Conservation (phyloP, 495 filamentous ascomycete species). For the Trichoderma virens region DNA sequence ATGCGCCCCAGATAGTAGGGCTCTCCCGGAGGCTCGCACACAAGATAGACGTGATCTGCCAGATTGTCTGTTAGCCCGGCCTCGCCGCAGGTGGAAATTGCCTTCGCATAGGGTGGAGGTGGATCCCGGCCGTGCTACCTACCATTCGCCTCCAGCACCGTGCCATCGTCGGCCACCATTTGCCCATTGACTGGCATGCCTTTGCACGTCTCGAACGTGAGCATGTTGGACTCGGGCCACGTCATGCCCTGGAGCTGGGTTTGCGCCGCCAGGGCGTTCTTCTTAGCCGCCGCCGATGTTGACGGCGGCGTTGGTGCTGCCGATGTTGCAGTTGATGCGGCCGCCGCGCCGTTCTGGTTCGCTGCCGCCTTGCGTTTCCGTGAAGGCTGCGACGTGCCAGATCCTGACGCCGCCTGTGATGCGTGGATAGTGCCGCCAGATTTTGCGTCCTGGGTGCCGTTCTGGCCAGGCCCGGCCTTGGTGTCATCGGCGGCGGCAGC, state of each 20-base stretch:
- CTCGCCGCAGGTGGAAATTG: constrained; percentile 3
- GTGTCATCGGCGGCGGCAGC: constrained; percentile 25
- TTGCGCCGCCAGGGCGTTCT: neutral
- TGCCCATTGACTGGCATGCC: constrained; percentile 67
- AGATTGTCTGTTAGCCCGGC: constrained; percentile 22
- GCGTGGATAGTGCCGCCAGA: constrained; percentile 41
- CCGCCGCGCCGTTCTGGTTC: constrained; percentile 33
- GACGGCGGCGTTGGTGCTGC: constrained; percentile 23
- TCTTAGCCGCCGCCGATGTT: constrained; percentile 23
- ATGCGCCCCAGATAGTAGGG: constrained; percentile 96
- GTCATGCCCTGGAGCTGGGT: neutral
- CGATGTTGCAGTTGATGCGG: constrained; percentile 28
- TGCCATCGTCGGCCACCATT: constrained; percentile 86
- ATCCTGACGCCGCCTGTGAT: constrained; percentile 29
- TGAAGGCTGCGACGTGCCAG: constrained; percentile 31
- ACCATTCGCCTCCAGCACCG: constrained; percentile 78
- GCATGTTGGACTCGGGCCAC: constrained; percentile 61
- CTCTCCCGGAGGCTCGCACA: constrained; percentile 96
- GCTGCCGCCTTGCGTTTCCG: constrained; percentile 66
- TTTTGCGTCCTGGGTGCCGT: constrained; percentile 21
- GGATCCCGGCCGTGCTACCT: constrained; percentile 29
- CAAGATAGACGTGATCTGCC: constrained; percentile 91
- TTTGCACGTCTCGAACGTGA: constrained; percentile 68
- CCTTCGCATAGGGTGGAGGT: constrained; percentile 13
- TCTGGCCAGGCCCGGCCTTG: constrained; percentile 19